Evolutionary conservation across 208 protist species (phyloP), one percentile per base, ranked within the genome.

Genomic region (Perkinsela sp.): DNA sequence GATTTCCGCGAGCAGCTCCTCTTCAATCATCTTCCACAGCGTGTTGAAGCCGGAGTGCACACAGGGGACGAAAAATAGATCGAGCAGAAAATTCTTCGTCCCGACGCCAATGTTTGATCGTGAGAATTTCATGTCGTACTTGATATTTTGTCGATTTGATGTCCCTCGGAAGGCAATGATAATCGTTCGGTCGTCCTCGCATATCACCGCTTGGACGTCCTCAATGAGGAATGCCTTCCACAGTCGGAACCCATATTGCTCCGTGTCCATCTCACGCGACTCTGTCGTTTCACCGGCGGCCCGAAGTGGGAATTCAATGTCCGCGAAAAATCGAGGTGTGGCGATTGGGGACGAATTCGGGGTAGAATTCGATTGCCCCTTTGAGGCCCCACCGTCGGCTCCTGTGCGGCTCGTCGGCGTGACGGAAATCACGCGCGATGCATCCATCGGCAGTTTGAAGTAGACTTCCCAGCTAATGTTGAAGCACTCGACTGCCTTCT

Each of bases 401-500:
- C 70, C 6, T 72, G 79, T 15, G 75, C 70, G 30, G 66, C 57
- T 1, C 32, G 15, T 0, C 75, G 69, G 67, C 74, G 65, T 67
- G 80, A 76, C 67, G 72, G 67, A 6, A 77, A 67, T 29, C 75
- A 71, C 22, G 74, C 76, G 29, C 65, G 48, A 16, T 80, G 73
- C 30, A 68, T 70, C 30, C 67, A 67, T 16, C 73, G 70, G 31
- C 66, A 72, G 1, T 28, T n/a, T 28, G 69, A 72, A 29, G 72
- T 85, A 85, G 30, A 78, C 81, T 74, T 89, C 80, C 82, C 81
- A 89, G 1, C 82, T 89, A 28, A 87, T 69, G 71, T 90, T 93
- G 71, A 82, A 85, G 76, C 85, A 89, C 73, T 90, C 83, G 29
- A 93, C 80, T 28, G 82, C 75, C 1, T 80, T 89, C 72, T 93